Conservation (phyloP, 768 basidiomycete genomes). For the Auricularia heimuer region DNA sequence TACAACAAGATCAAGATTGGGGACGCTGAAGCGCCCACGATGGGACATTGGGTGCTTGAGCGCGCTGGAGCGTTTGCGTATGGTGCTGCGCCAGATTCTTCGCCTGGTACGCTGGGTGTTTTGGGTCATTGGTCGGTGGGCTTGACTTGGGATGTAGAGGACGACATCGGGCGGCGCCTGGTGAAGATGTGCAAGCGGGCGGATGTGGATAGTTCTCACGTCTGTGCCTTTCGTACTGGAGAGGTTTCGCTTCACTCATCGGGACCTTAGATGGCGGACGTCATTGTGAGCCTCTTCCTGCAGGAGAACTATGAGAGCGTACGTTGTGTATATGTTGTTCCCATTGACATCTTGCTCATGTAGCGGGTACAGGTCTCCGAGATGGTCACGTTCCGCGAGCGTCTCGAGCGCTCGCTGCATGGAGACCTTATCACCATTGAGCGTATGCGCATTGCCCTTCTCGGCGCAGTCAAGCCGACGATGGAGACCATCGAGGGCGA, state of each 20-base stretch:
- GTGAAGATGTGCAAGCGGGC: no score
- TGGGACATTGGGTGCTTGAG: slow-evolving; percentile 74
- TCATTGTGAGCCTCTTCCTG: no score
- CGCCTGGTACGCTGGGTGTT: no score
- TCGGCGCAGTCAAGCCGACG: background rate
- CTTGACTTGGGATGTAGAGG: slow-evolving; percentile 25
- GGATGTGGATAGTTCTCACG: no score
- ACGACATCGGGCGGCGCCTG: no score
- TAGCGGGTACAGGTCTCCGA: slow-evolving; percentile 54
- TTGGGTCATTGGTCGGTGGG: no score
- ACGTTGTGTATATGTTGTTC: background rate
- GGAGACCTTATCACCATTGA: slow-evolving; percentile 76
- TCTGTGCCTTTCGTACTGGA: no score
- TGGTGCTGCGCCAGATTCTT: slow-evolving; percentile 61
- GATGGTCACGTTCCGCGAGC: slow-evolving; percentile 71
- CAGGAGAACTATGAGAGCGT: slow-evolving; percentile 73
- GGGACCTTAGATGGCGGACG: no score
- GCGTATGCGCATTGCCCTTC: slow-evolving; percentile 59
- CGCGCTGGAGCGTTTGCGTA: slow-evolving; percentile 55
- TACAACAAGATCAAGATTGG: background rate
- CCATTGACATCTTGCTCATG: background rate
- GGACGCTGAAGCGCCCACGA: slow-evolving; percentile 49
- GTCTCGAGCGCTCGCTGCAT: slow-evolving; percentile 76
- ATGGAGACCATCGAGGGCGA: background rate
- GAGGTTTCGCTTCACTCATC: no score